A percentile compares a stretch with the other conserved stretches of the same genome.
phyloP scores from a whole-genome alignment of 2,329 filamentous ascomycete genomes.

The Ceratocystis alfenasii region DNA sequence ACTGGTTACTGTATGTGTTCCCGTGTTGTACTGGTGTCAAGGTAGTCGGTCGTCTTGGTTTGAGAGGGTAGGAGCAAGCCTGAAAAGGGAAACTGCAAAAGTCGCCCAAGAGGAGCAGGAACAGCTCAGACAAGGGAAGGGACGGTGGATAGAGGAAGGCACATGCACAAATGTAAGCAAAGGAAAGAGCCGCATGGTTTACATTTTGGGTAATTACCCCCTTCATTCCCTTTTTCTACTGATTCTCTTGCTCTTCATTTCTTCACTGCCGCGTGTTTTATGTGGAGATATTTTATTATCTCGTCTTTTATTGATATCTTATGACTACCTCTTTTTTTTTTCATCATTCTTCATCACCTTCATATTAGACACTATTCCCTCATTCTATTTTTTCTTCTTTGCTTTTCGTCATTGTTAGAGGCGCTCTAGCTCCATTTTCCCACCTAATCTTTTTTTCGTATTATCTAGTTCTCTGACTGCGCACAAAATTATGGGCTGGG shows the following conservation, averaged over 20 bases:
- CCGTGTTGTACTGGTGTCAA: not conserved
- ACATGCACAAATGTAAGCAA: not conserved
- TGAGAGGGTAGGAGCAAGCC: not conserved
- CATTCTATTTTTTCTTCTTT: constrained; percentile 2
- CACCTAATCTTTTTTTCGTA: not conserved
- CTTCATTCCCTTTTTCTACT: not conserved
- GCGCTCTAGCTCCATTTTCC: not conserved
- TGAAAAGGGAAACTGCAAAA: not conserved
- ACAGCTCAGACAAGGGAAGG: not conserved
- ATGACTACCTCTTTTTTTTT: constrained; percentile 1
- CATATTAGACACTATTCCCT: constrained; percentile 2
- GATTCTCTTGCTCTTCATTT: not conserved
- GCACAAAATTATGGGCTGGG: constrained; percentile 39
- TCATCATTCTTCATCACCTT: not conserved
- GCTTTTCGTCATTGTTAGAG: not conserved
- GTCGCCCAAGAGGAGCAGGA: not conserved
- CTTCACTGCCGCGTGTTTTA: not conserved
- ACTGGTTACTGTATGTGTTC: not conserved
- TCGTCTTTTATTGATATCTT: constrained; percentile 3
- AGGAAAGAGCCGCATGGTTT: not conserved
- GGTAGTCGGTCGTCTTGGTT: not conserved
- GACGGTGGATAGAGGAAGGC: not conserved
- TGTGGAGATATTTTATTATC: constrained; percentile 12
- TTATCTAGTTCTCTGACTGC: not conserved
- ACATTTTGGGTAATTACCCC: not conserved